Base-by-base conservation (phyloP, 441 rosid genomes). In the Pelargonium cotyledonis region DNA sequence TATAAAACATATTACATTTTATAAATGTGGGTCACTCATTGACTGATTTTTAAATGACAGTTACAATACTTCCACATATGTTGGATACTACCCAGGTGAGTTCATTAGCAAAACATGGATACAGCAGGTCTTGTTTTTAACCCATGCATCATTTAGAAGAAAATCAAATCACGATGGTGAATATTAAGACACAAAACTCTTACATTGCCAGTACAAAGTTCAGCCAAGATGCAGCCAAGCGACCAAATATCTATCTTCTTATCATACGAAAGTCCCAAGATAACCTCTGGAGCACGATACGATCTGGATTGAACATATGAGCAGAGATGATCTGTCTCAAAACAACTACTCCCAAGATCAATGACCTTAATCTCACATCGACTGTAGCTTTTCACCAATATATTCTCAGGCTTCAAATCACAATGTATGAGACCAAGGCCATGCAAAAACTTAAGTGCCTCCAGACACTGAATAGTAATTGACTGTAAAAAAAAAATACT, bases 261-360 rank as follows among this genome's bases (percentile, higher is more conserved):
- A 82, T 89, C 88, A 80, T 91, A 94, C 2, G 97, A 81, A 84
- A 88, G 94, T 53, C 99, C 96, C 74, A 94, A 68, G 72, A 94
- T 88, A 78, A 91, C 97, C 81, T 94, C 97, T 18, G 97, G 99
- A 18, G 99, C 99, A 35, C 99, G 97, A 75, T 94, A 94, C 16
- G 99, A 91, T 75, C 98, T 87, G 14, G 98, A 94, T 73, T 94
- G 98, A 65, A 94, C 99, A 77, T 94, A 94, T 58, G 99, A 89
- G 84, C 99, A 94, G 8, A 94, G 82, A 77, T 94, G 96, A 78
- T 91, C 99, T 5, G 99, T 89, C 85, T 91, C 97, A 79, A 91
- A 91, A 80, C 97, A 94, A 83, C 99, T 94, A 82, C 99, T 94
- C 81, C 99, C 99, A 63, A 94, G 95, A 81, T 94, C 97, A 69